Conservation (phyloP, 106 monocot species). For the Dendrobium nobile region DNA sequence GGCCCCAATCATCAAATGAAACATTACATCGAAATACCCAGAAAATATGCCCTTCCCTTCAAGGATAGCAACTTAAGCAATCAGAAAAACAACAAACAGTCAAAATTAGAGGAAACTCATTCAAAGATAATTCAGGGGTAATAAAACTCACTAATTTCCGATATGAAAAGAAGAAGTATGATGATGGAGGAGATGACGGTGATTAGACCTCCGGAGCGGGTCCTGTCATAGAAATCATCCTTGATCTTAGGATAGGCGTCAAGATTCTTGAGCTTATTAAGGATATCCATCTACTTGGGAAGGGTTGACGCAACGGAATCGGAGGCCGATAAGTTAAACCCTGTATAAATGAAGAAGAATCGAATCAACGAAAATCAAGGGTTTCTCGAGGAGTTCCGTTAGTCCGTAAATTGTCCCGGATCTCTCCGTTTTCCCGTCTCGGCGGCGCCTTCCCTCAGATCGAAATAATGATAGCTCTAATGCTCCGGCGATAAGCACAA, state of each 20-base stretch:
- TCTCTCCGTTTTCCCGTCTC: not conserved
- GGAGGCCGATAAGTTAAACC: not conserved
- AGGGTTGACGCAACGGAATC: not conserved
- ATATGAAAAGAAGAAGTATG: conserved; percentile 19
- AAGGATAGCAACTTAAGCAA: not conserved
- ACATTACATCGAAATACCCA: not conserved
- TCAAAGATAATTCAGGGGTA: not conserved
- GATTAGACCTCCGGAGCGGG: conserved; percentile 22
- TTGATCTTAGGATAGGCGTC: conserved; percentile 30
- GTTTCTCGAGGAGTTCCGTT: not conserved
- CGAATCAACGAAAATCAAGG: not conserved
- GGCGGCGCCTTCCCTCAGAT: not conserved
- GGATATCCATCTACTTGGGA: conserved; percentile 9
- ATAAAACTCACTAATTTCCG: conserved; percentile 18
- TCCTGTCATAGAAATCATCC: conserved; percentile 28
- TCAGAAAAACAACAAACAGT: not conserved
- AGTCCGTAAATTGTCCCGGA: not conserved
- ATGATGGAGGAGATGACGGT: conserved; percentile 18
- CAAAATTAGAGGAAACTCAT: not conserved
- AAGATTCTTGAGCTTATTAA: conserved; percentile 24
- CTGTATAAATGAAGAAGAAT: not conserved
- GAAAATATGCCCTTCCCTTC: not conserved
- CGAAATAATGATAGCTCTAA: not conserved
- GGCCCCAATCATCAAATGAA: not conserved
- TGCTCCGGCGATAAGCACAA: not conserved